These are phyloP conservation scores for Euclidium syriacum DNA, from an alignment of 345 rosid species.

Conservation along the genomic window DNA sequence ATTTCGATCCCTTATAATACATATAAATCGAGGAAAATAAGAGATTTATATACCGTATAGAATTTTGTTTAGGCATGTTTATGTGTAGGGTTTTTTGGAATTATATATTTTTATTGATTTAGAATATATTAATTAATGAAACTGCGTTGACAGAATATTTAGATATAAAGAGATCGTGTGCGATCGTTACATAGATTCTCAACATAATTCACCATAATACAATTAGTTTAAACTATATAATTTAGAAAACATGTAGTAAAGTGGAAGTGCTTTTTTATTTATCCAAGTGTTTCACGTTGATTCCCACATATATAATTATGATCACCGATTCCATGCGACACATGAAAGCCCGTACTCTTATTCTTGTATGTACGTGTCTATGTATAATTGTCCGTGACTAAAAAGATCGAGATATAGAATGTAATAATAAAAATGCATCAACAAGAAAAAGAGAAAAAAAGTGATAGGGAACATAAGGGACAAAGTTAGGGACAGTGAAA, in stretches of 20 bases:
- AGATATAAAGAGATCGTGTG: constrained; percentile 18
- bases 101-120: constrained; percentile 7
- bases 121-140: constrained; percentile 11
- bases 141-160: constrained; percentile 32
- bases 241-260: constrained; percentile 20
- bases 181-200: constrained; percentile 23
- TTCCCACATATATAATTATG: constrained; percentile 17
- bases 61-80: neutral
- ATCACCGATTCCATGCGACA: constrained; percentile 29
- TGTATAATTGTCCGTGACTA: constrained; percentile 3
- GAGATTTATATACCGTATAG: neutral
- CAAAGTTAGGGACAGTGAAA: constrained; percentile 23
- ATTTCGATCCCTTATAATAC: neutral
- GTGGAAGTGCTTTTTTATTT: constrained; percentile 20
- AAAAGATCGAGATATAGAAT: neutral
- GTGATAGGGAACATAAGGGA: constrained; percentile 28
- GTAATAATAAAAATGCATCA: constrained; percentile 18
- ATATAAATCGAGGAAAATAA: neutral
- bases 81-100: neutral
- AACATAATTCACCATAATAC: constrained; percentile 17
- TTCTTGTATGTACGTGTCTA: constrained; percentile 20
- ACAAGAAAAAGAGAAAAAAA: constrained; percentile 20
- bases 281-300: constrained; percentile 33
- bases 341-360: constrained; percentile 22
- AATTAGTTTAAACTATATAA: too few species aligned